Conservation (phyloP, 202 grass and related monocot genomes). For the Schoenoplectus tabernaemontani region DNA sequence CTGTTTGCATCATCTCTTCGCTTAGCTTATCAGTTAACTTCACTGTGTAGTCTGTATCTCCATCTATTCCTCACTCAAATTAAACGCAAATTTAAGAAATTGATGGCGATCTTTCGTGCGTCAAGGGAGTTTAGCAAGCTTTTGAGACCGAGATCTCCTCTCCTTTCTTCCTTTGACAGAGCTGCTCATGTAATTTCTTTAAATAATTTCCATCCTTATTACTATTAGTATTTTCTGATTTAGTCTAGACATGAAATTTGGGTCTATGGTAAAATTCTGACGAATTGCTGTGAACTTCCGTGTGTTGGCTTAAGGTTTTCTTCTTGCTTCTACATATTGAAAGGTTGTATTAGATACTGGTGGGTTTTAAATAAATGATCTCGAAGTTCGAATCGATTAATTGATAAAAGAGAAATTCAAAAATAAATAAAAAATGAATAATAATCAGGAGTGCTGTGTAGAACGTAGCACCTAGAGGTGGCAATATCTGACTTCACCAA, state of each 20-base stretch:
- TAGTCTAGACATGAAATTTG: not conserved
- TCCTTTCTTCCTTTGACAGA: not conserved
- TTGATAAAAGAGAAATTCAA: not conserved
- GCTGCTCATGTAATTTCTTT: slow-evolving; percentile 27
- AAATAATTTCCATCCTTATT: not conserved
- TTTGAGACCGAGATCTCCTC: not conserved
- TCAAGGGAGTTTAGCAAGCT: slow-evolving; percentile 6
- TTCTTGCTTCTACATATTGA: not conserved
- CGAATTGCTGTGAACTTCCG: not conserved
- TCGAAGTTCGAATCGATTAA: not conserved
- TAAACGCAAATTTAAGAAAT: not conserved
- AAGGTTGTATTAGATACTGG: not conserved
- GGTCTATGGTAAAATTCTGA: not conserved
- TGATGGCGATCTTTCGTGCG: slow-evolving; percentile 26
- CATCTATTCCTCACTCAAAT: not conserved
- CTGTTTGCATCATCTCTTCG: not conserved
- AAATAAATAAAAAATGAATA: not conserved
- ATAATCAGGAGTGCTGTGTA: not conserved
- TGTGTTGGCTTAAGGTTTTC: not conserved
- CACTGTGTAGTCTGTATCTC: not conserved
- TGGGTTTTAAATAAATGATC: not conserved
- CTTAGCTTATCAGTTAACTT: not conserved
- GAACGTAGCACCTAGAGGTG: not conserved
- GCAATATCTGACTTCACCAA: not conserved
- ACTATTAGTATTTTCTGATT: not conserved